Percentiles rank a stretch among this genome's conserved stretches.
Conservation (phyloP, 352 stramenopile genomes). For the Hyaloperonospora arabidopsidis region DNA sequence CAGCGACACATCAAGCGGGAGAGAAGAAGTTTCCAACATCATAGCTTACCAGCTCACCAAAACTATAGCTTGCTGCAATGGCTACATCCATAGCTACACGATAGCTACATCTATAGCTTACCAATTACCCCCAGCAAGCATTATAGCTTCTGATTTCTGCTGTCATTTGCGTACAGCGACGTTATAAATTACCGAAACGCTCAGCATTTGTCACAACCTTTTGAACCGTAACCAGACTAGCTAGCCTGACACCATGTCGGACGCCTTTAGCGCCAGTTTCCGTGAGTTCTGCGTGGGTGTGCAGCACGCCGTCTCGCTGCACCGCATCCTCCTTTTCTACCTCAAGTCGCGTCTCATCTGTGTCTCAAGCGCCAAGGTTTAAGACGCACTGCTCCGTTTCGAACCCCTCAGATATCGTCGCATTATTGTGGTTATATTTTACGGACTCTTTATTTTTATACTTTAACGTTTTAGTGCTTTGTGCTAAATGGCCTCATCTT, state of each 20-base stretch:
- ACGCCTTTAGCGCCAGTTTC: constrained; percentile 56
- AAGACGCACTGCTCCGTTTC: background rate
- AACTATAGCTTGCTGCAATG: too few species aligned
- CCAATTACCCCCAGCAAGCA: too few species aligned
- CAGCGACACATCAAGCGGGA: too few species aligned
- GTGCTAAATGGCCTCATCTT: constrained; percentile 87
- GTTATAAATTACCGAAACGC: constrained; percentile 16
- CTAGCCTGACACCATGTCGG: constrained; percentile 18
- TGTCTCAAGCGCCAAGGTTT: constrained; percentile 73
- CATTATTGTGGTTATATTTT: background rate
- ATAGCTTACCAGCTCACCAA: too few species aligned
- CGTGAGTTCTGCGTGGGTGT: constrained; percentile 78
- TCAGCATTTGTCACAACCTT: background rate
- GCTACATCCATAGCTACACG: too few species aligned
- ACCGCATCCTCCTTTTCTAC: constrained; percentile 83
- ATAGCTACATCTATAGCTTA: too few species aligned
- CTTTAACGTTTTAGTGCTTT: constrained; percentile 41
- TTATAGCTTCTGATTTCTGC: too few species aligned
- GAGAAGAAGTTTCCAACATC: too few species aligned
- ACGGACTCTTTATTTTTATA: background rate
- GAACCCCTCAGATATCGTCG: too few species aligned
- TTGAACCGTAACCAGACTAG: too few species aligned
- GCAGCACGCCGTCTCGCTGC: constrained; percentile 79
- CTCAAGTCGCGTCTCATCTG: constrained; percentile 80
- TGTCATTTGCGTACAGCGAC: too few species aligned